Evolutionary conservation across 2,329 filamentous ascomycete genomes (phyloP).

Genomic region (Sclerotinia minor): DNA sequence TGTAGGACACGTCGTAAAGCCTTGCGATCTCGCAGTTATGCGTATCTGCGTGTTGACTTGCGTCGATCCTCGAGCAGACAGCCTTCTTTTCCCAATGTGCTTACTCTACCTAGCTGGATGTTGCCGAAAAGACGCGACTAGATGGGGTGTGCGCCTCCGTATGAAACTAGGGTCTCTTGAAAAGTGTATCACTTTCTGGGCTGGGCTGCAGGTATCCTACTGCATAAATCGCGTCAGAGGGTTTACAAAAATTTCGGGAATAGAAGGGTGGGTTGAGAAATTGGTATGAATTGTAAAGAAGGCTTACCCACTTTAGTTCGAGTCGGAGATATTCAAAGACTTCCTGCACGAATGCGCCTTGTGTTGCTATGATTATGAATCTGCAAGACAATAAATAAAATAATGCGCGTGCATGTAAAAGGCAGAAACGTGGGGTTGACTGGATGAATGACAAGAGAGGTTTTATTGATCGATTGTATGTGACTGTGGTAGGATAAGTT

Average conservation of each 20-base stretch:
- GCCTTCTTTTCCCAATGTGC: constrained; percentile 33
- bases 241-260: constrained; percentile 21
- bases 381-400: constrained; percentile 23
- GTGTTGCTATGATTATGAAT: constrained; percentile 24
- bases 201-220: constrained; percentile 26
- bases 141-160: constrained; percentile 31
- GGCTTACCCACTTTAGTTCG: constrained; percentile 25
- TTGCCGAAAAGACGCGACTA: constrained; percentile 35
- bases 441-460: constrained; percentile 5
- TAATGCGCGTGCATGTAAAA: constrained; percentile 14
- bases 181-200: constrained; percentile 26
- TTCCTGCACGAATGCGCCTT: constrained; percentile 25
- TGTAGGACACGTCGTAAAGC: constrained; percentile 33
- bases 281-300: constrained; percentile 22
- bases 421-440: constrained; percentile 23
- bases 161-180: constrained; percentile 29
- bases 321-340: constrained; percentile 25
- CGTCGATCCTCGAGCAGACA: constrained; percentile 36
- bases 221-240: constrained; percentile 27
- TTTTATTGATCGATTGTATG: not conserved
- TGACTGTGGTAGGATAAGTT: not conserved
- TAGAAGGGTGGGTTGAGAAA: constrained; percentile 15
- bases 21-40: constrained; percentile 33
- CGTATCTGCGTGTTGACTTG: constrained; percentile 30
- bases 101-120: constrained; percentile 34